Evolutionary conservation across 805 yeast genomes (phyloP).

Genomic region (Wickerhamiella kurtzmanii): DNA sequence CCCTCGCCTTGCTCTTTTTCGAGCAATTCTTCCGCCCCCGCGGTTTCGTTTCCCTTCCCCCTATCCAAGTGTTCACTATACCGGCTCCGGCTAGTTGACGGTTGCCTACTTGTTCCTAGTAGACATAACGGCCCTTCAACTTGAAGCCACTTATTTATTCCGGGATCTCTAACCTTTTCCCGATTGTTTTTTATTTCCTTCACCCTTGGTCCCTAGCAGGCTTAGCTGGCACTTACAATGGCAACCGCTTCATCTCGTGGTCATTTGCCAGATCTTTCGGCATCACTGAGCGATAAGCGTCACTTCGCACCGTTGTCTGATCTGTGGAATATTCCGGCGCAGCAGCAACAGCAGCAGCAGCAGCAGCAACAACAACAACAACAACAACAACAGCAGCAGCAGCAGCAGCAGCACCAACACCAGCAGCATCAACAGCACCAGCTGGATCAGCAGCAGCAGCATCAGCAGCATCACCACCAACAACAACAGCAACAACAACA

Average conservation of each 20-base stretch:
- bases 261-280: conserved; percentile 20
- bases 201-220: not conserved
- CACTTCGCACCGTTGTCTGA: conserved; percentile 19
- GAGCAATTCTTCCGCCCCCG: not conserved
- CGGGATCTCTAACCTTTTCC: not conserved
- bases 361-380: conserved; percentile 9
- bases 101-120: not conserved
- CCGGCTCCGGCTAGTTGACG: not conserved
- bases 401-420: not conserved
- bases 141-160: not conserved
- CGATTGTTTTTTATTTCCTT: not conserved
- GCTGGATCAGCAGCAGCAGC: not conserved
- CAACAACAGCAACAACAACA: too few relatives aligned
- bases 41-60: not conserved
- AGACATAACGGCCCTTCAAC: not conserved
- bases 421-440: not conserved
- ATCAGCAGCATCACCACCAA: not conserved
- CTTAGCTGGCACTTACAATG: conserved; percentile 8
- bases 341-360: not conserved
- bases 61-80: not conserved
- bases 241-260: conserved; percentile 21
- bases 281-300: conserved; percentile 16
- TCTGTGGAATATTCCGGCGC: conserved; percentile 21
- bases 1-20: not conserved
- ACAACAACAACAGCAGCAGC: not conserved